Evolutionary conservation across 2,329 filamentous ascomycete genomes (phyloP), one percentile per base, ranked within the genome.

Genomic region (Calonectria crousiana): DNA sequence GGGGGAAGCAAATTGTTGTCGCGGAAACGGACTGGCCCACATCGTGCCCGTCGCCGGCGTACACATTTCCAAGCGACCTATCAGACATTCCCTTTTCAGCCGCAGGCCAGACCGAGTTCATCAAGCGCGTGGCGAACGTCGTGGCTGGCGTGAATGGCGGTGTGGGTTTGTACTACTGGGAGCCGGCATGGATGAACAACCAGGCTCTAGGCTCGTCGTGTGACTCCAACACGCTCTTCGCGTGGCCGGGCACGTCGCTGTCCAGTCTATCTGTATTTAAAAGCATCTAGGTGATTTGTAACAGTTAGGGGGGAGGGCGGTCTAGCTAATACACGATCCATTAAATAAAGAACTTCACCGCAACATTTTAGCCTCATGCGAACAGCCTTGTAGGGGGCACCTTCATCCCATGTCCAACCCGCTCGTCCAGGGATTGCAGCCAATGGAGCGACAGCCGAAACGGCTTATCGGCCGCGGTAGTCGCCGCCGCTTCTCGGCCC

Each of bases 1-100:
- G 91, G 86, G 88, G 88, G 11, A 95, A 95, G 84, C 87, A 91
- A 49, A 85, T 95, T 8, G 85, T 93, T n/a, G 90, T 95, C 4
- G 92, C 91, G 0, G 93, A 95, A 84, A 92, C 90, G 0, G 87
- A 95, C 84, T 95, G 93, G 93, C 93, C 93, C 0, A 90, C 87
- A 0, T 88, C 87, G 2, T 95, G 93, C 80, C 88, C 91, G 0
- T 88, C 85, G 23, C 92, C 92, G 0, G 84, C 82, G 1, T 90
- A 90, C 74, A 76, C 86, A 0, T 94, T 94, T 81, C 93, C 93
- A 0, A 85, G 86, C 16, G 92, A 94, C 77, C 83, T 92, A 11
- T 86, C 81, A 62, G 85, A 79, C 69, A 93, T 95, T 71, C 91
- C 93, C 0, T 91, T 93, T 77, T 91, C 89, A 3, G 89, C 88